These are phyloP conservation scores for Ceriops tagal DNA, from an alignment of 345 rosid genomes.

Conservation along the genomic window DNA sequence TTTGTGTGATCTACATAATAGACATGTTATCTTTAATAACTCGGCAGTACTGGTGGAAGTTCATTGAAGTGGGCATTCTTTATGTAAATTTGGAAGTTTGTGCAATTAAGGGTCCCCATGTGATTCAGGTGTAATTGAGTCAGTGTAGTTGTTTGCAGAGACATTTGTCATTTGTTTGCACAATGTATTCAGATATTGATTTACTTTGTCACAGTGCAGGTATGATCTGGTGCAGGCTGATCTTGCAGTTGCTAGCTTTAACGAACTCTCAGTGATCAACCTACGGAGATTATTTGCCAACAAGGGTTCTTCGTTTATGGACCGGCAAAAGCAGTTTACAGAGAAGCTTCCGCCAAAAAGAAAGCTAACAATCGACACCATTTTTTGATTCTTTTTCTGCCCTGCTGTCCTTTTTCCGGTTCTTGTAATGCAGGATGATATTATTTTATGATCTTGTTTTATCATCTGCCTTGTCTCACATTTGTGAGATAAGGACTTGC, in stretches of 20 bases:
- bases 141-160: not conserved
- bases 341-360: slow-evolving; percentile 73
- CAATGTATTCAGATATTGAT: not conserved
- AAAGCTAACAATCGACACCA: slow-evolving; percentile 81
- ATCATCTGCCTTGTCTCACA: not conserved
- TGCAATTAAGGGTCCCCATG: too few species aligned
- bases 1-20: too few species aligned
- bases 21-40: too few species aligned
- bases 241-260: slow-evolving; percentile 71
- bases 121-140: not conserved
- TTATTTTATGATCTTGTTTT: not conserved
- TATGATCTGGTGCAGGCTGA: slow-evolving; percentile 94
- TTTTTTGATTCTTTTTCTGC: slow-evolving; percentile 44
- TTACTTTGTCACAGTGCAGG: slow-evolving; percentile 38
- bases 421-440: slow-evolving; percentile 12
- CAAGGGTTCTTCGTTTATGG: slow-evolving; percentile 91
- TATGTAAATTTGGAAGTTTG: too few species aligned
- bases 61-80: too few species aligned
- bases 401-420: not conserved
- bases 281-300: slow-evolving; percentile 82
- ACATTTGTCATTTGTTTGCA: not conserved
- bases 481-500: not conserved
- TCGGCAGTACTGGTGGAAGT: too few species aligned
- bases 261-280: slow-evolving; percentile 88
- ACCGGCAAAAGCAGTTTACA: slow-evolving; percentile 67